A percentile compares a stretch with the other conserved stretches of the same genome.
Conservation (phyloP, 768 basidiomycete genomes). For the Rickenella mellea region DNA sequence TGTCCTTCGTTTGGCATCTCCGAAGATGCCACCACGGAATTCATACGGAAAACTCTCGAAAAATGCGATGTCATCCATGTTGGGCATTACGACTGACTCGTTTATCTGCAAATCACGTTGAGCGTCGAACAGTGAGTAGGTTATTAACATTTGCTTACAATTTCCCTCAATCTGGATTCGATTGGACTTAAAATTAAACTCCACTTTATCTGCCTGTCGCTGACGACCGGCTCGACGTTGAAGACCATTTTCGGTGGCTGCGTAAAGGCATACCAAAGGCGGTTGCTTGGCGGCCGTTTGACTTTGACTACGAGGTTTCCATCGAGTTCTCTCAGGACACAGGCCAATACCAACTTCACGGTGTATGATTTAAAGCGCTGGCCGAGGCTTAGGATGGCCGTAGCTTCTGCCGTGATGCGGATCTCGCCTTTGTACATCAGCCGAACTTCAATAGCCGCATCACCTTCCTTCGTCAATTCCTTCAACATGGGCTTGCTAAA, state of each 20-base stretch:
- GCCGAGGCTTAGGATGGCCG: conserved; percentile 78
- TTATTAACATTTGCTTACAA: conserved; percentile 38
- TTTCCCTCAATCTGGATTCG: conserved; percentile 80
- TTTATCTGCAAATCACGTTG: conserved; percentile 48
- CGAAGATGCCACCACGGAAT: conserved; percentile 85
- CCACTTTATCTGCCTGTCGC: conserved; percentile 91
- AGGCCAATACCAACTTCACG: conserved; percentile 84
- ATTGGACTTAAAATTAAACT: conserved; percentile 85
- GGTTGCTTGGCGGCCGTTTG: conserved; percentile 91
- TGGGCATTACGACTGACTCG: conserved; percentile 90
- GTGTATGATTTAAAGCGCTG: conserved; percentile 80
- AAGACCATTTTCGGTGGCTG: conserved; percentile 80
- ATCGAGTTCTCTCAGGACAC: conserved; percentile 80
- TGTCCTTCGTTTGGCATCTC: conserved; percentile 48
- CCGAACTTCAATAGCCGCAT: conserved; percentile 82
- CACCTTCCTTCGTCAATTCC: conserved; percentile 89
- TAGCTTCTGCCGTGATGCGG: conserved; percentile 83
- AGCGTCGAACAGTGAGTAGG: background rate
- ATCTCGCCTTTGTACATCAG: conserved; percentile 81
- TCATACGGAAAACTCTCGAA: conserved; percentile 63
- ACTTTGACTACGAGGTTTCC: conserved; percentile 85
- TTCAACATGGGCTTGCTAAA: conserved; percentile 98
- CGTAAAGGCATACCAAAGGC: conserved; percentile 92
- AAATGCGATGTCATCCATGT: conserved; percentile 98
- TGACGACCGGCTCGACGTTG: conserved; percentile 88